phyloP scores from a whole-genome alignment of 2,329 filamentous ascomycete genomes.

The Canariomyces notabilis region DNA sequence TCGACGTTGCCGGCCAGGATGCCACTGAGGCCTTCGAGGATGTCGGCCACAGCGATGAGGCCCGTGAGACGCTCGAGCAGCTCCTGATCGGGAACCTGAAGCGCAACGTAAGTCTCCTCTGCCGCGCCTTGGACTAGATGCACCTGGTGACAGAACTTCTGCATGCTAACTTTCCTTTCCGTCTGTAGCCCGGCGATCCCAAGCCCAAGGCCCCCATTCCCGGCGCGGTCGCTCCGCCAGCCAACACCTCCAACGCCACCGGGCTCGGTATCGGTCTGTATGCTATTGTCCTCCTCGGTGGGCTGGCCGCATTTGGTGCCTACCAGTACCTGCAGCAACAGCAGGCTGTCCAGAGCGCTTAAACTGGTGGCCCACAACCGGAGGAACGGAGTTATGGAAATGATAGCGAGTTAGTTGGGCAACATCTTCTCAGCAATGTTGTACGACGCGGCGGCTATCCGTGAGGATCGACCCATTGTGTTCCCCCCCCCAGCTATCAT shows the following conservation, averaged over 20 bases:
- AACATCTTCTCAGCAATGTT: neutral
- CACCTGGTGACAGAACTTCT: conserved; percentile 11
- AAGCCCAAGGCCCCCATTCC: conserved; percentile 56
- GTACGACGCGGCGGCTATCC: neutral
- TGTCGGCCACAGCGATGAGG: conserved; percentile 98
- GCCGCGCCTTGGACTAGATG: neutral
- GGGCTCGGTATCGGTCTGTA: conserved; percentile 76
- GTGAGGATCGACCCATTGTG: neutral
- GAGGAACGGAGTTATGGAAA: neutral
- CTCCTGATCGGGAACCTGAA: conserved; percentile 73
- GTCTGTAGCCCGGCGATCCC: conserved; percentile 68
- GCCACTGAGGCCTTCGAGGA: conserved; percentile 98
- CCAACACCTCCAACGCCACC: conserved; percentile 42
- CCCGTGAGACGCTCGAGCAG: conserved; percentile 82
- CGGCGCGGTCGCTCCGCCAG: conserved; percentile 45
- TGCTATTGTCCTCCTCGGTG: conserved; percentile 72
- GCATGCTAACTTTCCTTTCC: no score
- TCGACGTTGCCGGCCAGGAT: conserved; percentile 94
- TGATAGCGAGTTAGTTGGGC: conserved; percentile 1
- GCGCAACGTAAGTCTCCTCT: conserved; percentile 59
- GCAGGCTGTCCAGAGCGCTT: conserved; percentile 24
- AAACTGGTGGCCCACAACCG: conserved; percentile 6
- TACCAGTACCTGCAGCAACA: conserved; percentile 78
- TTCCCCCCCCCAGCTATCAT: neutral
- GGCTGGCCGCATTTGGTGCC: conserved; percentile 68